These are phyloP conservation scores for Leccinum aurantiacum DNA, from an alignment of 768 basidiomycete genomes.

Conservation along the genomic window DNA sequence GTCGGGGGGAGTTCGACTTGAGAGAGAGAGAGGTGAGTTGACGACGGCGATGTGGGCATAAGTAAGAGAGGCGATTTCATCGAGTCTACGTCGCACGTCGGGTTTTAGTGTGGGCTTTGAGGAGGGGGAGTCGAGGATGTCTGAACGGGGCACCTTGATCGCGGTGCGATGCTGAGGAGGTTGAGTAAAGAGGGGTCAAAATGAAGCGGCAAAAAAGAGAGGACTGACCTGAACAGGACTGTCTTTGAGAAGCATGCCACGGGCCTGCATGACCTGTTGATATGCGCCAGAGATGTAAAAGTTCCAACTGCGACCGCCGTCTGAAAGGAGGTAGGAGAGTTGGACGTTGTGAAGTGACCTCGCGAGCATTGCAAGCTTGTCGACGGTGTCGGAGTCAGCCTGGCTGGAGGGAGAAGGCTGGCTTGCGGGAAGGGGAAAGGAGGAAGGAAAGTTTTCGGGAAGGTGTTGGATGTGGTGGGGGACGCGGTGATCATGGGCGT, in stretches of 20 bases:
- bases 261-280: constrained; percentile 88
- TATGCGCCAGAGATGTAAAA: constrained; percentile 90
- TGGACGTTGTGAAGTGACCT: constrained; percentile 82
- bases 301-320: constrained; percentile 73
- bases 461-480: constrained; percentile 39
- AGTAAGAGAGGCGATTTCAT: constrained; percentile 93
- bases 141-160: constrained; percentile 89
- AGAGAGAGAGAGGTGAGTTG: constrained; percentile 75
- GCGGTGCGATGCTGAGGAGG: constrained; percentile 68
- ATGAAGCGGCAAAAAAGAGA: background rate
- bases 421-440: constrained; percentile 40
- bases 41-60: constrained; percentile 92
- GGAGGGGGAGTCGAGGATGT: constrained; percentile 84
- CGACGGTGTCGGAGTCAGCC: constrained; percentile 70
- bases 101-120: constrained; percentile 78
- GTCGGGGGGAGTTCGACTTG: constrained; percentile 74
- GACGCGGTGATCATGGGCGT: constrained; percentile 54
- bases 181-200: constrained; percentile 16
- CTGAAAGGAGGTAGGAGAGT: constrained; percentile 73
- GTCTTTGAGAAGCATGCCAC: constrained; percentile 87
- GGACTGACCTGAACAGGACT: constrained; percentile 75
- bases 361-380: constrained; percentile 76
- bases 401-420: constrained; percentile 35
- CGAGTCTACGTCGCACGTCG: constrained; percentile 81
- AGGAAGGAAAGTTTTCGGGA: constrained; percentile 33